A percentile compares a stretch with the other conserved stretches of the same genome.
Conservation (phyloP, 176 grass and related monocot species). For the Rhynchospora pubera region DNA sequence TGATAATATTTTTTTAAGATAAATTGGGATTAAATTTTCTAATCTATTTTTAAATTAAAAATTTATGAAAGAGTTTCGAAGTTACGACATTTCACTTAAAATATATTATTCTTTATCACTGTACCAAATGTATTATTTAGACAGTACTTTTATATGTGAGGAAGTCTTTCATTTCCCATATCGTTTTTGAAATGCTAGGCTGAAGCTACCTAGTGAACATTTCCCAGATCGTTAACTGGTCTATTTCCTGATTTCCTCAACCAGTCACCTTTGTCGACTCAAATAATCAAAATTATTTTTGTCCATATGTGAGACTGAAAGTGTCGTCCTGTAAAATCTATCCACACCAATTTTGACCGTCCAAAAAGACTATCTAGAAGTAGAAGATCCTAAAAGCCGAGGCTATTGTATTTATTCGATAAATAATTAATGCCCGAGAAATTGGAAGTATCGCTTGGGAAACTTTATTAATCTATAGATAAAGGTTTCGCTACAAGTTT, state of each 20-base stretch:
- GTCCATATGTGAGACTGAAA: background rate
- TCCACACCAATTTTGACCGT: background rate
- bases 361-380: background rate
- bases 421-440: background rate
- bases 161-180: background rate
- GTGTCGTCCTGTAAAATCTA: background rate
- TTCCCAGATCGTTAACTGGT: background rate
- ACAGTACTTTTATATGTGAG: too few species aligned
- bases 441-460: background rate
- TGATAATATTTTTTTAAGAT: too few species aligned
- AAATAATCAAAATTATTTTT: background rate
- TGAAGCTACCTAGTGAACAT: too few species aligned
- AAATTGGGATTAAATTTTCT: too few species aligned
- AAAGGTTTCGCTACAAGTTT: too few species aligned
- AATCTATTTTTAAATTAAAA: too few species aligned
- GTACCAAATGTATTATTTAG: too few species aligned
- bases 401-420: background rate
- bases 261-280: background rate
- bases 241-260: background rate
- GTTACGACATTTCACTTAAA: too few species aligned
- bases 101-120: too few species aligned
- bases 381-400: background rate
- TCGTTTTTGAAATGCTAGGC: too few species aligned
- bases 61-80: too few species aligned
- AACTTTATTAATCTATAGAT: too few species aligned